Base-by-base conservation (phyloP, 2,329 filamentous ascomycete genomes). In the Shiraia bambusicola region DNA sequence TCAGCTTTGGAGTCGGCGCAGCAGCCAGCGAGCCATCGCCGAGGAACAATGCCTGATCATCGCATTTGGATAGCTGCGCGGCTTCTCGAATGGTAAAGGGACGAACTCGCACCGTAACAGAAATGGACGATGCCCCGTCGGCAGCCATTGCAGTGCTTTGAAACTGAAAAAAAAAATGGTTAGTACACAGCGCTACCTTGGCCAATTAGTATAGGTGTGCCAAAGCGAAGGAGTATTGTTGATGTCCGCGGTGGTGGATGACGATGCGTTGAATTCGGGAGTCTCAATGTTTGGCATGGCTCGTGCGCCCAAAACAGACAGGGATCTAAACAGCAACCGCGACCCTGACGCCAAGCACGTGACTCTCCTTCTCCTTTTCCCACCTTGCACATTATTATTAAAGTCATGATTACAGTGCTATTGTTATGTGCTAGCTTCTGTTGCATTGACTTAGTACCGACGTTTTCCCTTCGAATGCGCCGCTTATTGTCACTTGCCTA, bases 1-100 rank as follows among this genome's bases (percentile, higher is more conserved):
- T 82, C 24, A 95, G 79, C 65, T 92, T 95, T 1, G 91, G 91
- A 1, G 88, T 80, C 1, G 92, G 90, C 11, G 80, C 84, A 32
- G 82, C 87, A n/a, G 93, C 93, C 42, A 98, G 78, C 13, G 92
- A 97, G 45, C 93, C 93, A 68, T 98, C 93, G 47, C 93, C 93
- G n/a, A 98, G 80, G 66, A 98, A 98, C 27, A 95, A 71, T 4
- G 88, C 90, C 39, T 85, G 84, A 69, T 96, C 92, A 58, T 98
- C 92, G 60, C 72, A 80, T 64, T 78, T 81, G 37, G 82, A 77
- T 76, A 98, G 74, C 73, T 97, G 92, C 28, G 93, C 93, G 56
- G 93, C 93, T 77, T 98, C 93, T 73, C 90, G 80, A 57, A 97
- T 96, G 10, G 82, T 85, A 59, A 85, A 85, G 15, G 82, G 82